A percentile compares a stretch with the other conserved stretches of the same genome.
These are phyloP conservation scores for Bothia castanella DNA, from an alignment of 1,284 basidiomycete genomes.

Conservation along the genomic window DNA sequence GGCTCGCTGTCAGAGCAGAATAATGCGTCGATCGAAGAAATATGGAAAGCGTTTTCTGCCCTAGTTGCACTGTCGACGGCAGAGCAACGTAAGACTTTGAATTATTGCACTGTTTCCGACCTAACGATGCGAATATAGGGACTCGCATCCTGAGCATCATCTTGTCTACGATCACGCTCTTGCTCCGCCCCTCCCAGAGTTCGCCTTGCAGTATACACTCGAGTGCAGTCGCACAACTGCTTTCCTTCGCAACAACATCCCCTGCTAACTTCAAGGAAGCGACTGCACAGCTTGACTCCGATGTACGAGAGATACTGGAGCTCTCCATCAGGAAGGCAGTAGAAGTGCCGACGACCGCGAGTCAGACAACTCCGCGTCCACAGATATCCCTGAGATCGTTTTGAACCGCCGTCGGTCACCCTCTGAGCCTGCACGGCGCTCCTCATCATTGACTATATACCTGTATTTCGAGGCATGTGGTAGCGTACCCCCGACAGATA, in stretches of 20 bases:
- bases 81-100: constrained; percentile 54
- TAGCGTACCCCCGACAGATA: neutral
- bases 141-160: constrained; percentile 71
- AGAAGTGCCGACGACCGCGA: constrained; percentile 40
- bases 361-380: constrained; percentile 51
- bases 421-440: neutral
- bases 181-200: constrained; percentile 58
- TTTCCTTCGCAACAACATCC: constrained; percentile 71
- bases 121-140: constrained; percentile 39
- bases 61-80: constrained; percentile 60
- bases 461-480: neutral
- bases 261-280: constrained; percentile 87
- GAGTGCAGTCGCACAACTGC: constrained; percentile 69
- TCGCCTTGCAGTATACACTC: constrained; percentile 51
- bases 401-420: constrained; percentile 24
- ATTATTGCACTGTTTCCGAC: constrained; percentile 1
- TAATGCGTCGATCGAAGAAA: constrained; percentile 66
- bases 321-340: constrained; percentile 75
- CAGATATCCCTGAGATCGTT: constrained; percentile 80
- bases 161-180: constrained; percentile 73
- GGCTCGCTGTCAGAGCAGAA: constrained; percentile 52
- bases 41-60: constrained; percentile 75
- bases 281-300: constrained; percentile 62
- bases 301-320: constrained; percentile 67
- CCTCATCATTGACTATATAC: too few relatives aligned